Conservation (phyloP, 1,284 basidiomycete species). For the Cryptococcus sp. region DNA sequence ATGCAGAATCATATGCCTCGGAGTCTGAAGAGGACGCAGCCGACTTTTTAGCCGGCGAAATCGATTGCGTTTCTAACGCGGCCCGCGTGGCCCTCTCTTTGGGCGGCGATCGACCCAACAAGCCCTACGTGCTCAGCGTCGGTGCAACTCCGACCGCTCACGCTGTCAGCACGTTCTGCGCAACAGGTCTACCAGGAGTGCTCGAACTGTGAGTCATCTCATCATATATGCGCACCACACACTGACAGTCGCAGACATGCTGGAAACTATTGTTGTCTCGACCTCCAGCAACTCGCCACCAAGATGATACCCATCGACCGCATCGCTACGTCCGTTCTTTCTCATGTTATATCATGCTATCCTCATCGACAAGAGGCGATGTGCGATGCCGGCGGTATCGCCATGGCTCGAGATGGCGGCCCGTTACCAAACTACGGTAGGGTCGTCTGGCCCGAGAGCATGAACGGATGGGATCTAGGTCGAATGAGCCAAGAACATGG, state of each 20-base stretch:
- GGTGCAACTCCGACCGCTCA: slow-evolving; percentile 79
- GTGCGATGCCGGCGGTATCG: slow-evolving; percentile 77
- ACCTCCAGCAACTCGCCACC: slow-evolving; percentile 79
- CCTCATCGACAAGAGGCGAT: slow-evolving; percentile 61
- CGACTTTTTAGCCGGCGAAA: slow-evolving; percentile 66
- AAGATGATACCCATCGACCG: slow-evolving; percentile 60
- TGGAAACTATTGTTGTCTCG: slow-evolving; percentile 72
- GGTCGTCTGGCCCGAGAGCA: slow-evolving; percentile 56
- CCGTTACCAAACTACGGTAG: slow-evolving; percentile 69
- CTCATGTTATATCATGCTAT: slow-evolving; percentile 74
- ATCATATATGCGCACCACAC: background rate
- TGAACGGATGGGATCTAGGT: slow-evolving; percentile 67
- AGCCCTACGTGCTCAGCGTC: slow-evolving; percentile 69
- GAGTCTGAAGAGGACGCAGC: slow-evolving; percentile 65
- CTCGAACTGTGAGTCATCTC: slow-evolving; percentile 36
- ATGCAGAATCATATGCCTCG: slow-evolving; percentile 66
- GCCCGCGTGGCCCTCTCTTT: slow-evolving; percentile 60
- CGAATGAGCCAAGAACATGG: slow-evolving; percentile 79
- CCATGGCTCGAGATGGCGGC: slow-evolving; percentile 80
- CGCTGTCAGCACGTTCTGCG: slow-evolving; percentile 19
- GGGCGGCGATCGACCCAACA: slow-evolving; percentile 10
- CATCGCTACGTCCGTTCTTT: slow-evolving; percentile 68
- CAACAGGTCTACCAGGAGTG: slow-evolving; percentile 20
- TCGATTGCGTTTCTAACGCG: slow-evolving; percentile 67
- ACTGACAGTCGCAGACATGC: slow-evolving; percentile 58